These are phyloP conservation scores for Colletotrichum euphorbiae DNA, from an alignment of 2,329 filamentous ascomycete genomes.

Conservation along the genomic window DNA sequence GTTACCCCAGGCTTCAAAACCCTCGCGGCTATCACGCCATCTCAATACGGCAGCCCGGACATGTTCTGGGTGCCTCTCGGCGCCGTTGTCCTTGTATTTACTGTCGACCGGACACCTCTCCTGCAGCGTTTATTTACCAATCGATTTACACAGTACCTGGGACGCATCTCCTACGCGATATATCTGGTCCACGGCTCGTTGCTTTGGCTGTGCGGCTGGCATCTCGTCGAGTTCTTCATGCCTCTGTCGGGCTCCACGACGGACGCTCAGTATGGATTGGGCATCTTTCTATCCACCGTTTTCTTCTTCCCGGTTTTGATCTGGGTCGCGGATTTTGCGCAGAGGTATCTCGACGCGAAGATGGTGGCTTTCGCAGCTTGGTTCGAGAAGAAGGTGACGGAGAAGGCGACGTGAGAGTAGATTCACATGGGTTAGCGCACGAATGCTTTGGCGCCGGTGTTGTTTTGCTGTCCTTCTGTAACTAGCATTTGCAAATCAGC, in stretches of 20 bases:
- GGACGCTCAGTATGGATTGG: not conserved
- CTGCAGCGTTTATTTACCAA: conserved; percentile 70
- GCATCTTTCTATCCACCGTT: conserved; percentile 5
- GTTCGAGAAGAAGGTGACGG: conserved; percentile 22
- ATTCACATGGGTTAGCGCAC: too few species aligned
- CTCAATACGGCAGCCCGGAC: not conserved
- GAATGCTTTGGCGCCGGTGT: too few species aligned
- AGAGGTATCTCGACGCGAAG: conserved; percentile 25
- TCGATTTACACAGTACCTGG: conserved; percentile 70
- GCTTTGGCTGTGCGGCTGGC: conserved; percentile 63
- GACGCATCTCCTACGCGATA: conserved; percentile 70
- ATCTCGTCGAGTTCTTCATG: conserved; percentile 12
- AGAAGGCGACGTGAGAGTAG: not conserved
- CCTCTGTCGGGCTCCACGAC: conserved; percentile 8
- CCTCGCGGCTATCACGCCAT: conserved; percentile 3
- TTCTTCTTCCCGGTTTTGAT: conserved; percentile 18
- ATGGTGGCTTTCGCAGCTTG: conserved; percentile 22
- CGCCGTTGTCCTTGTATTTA: conserved; percentile 17
- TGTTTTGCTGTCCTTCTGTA: not conserved
- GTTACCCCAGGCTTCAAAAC: conserved; percentile 19
- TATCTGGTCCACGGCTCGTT: conserved; percentile 75
- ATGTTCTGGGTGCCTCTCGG: conserved; percentile 25
- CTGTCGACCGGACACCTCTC: conserved; percentile 48
- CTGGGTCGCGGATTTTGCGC: conserved; percentile 24
- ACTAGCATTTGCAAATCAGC: not conserved